Evolutionary conservation across 768 basidiomycete genomes (phyloP).

Genomic region (Clitopilus hobsonii): DNA sequence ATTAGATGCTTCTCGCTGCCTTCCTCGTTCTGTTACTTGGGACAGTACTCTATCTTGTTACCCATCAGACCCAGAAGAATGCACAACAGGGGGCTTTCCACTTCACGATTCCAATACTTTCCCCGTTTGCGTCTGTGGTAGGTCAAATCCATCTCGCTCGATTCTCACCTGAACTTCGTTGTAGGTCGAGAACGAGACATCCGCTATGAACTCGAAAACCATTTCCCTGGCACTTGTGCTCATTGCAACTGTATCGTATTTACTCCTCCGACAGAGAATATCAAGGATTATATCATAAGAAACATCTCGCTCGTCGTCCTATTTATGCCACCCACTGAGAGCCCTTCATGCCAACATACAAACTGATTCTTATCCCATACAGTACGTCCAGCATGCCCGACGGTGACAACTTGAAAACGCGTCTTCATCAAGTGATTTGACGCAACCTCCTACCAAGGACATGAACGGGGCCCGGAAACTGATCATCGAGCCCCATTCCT

Average conservation of each 20-base stretch:
- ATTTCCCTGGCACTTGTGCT: conserved; percentile 37
- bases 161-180: neutral
- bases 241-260: conserved; percentile 15
- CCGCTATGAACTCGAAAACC: conserved; percentile 47
- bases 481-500: too few relatives aligned
- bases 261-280: neutral
- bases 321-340: too few relatives aligned
- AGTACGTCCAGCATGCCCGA: too few relatives aligned
- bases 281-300: neutral
- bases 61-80: conserved; percentile 22
- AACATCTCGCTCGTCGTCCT: too few relatives aligned
- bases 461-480: too few relatives aligned
- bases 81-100: conserved; percentile 32
- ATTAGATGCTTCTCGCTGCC: conserved; percentile 26
- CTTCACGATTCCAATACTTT: conserved; percentile 75
- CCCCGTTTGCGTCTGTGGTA: conserved; percentile 77
- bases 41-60: conserved; percentile 28
- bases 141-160: conserved; percentile 13
- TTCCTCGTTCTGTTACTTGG: conserved; percentile 30
- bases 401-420: too few relatives aligned
- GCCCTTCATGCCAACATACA: too few relatives aligned
- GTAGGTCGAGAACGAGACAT: conserved; percentile 74
- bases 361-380: too few relatives aligned
- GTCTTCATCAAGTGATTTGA: too few relatives aligned
- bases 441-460: too few relatives aligned